phyloP scores from a whole-genome alignment of 768 basidiomycete genomes.

The Hypholoma sublateritium region DNA sequence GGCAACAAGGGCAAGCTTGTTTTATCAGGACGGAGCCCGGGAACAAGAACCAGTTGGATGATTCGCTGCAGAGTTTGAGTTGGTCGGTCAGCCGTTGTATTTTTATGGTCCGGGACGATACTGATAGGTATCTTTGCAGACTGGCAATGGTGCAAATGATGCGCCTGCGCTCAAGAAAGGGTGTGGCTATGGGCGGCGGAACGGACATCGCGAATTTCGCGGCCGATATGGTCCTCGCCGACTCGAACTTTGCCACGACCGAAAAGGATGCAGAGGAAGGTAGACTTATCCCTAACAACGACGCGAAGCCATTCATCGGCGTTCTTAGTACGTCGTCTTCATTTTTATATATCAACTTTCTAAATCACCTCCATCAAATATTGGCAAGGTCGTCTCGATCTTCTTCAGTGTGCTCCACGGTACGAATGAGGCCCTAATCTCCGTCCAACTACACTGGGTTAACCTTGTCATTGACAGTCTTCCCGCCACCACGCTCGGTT shows the following conservation, averaged over 20 bases:
- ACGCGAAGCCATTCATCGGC: slow-evolving; percentile 98
- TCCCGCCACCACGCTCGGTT: slow-evolving; percentile 94
- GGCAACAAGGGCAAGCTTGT: slow-evolving; percentile 96
- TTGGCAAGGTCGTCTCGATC: slow-evolving; percentile 97
- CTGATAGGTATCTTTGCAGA: slow-evolving; percentile 40
- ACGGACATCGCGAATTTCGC: slow-evolving; percentile 98
- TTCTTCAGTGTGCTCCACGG: slow-evolving; percentile 96
- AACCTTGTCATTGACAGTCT: slow-evolving; percentile 97
- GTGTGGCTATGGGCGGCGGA: slow-evolving; percentile 98
- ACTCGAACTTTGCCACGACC: slow-evolving; percentile 97
- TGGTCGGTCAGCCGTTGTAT: slow-evolving; percentile 62
- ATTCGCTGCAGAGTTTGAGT: slow-evolving; percentile 87
- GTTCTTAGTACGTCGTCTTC: slow-evolving; percentile 74
- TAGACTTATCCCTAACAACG: slow-evolving; percentile 97
- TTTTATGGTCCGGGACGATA: neutral
- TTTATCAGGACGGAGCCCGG: slow-evolving; percentile 92
- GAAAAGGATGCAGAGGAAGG: slow-evolving; percentile 97
- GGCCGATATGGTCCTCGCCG: slow-evolving; percentile 96
- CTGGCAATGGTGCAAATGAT: slow-evolving; percentile 97
- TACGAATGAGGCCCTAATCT: slow-evolving; percentile 98
- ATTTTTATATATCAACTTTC: neutral
- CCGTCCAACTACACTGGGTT: slow-evolving; percentile 97
- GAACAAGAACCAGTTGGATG: slow-evolving; percentile 94
- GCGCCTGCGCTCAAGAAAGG: slow-evolving; percentile 96
- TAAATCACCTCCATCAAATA: slow-evolving; percentile 82